These are phyloP conservation scores for Bromus sterilis DNA, from an alignment of 176 grass and related monocot genomes.

Conservation along the genomic window DNA sequence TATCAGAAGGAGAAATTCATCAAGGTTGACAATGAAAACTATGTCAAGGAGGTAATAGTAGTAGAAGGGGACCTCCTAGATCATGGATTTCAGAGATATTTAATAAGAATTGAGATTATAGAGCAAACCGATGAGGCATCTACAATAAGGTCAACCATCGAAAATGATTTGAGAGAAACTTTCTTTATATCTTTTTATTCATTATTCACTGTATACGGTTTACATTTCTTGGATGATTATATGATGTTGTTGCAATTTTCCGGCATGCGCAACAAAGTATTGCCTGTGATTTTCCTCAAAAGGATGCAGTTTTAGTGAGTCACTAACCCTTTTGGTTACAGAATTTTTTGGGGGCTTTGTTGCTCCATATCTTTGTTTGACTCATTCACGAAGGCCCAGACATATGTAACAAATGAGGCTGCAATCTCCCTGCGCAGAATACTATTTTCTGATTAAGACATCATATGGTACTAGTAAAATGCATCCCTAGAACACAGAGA, in stretches of 20 bases:
- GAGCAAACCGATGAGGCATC: not conserved
- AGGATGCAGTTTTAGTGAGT: too few species aligned
- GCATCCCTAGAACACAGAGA: too few species aligned
- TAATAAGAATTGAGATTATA: conserved; percentile 13
- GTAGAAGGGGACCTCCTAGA: conserved; percentile 16
- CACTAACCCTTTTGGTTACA: too few species aligned
- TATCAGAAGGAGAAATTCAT: conserved; percentile 8
- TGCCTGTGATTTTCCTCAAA: not conserved
- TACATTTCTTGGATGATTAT: not conserved
- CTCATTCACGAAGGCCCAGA: too few species aligned
- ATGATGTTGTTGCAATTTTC: not conserved
- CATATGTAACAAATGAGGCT: too few species aligned
- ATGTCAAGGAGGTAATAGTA: conserved; percentile 17
- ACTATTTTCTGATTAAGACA: too few species aligned
- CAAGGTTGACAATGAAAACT: conserved; percentile 32
- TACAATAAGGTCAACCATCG: conserved; percentile 28
- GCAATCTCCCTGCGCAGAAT: too few species aligned
- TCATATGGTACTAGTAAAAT: too few species aligned
- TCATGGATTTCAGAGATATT: conserved; percentile 23
- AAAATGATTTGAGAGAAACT: not conserved
- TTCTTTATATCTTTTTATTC: not conserved
- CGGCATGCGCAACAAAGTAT: not conserved
- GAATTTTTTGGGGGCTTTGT: too few species aligned
- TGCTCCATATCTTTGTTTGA: too few species aligned
- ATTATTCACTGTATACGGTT: not conserved